Conservation (phyloP, 2,329 filamentous ascomycete species). For the Erysiphe pisi region DNA sequence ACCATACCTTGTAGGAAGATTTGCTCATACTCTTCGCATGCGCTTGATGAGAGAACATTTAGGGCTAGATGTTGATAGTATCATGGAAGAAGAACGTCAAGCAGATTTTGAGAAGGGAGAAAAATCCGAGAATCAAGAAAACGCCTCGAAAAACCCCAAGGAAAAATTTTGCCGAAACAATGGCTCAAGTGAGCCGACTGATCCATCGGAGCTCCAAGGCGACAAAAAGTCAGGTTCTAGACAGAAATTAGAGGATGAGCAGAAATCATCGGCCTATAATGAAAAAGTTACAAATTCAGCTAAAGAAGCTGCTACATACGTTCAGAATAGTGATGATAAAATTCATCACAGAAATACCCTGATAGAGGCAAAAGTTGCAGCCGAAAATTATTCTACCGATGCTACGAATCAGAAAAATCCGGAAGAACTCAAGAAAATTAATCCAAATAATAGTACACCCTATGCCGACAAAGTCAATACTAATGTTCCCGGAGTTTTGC, state of each 20-base stretch:
- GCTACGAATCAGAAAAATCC: slow-evolving; percentile 34
- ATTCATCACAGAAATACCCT: background rate
- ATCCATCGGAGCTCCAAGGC: background rate
- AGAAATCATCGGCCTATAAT: background rate
- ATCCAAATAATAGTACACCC: slow-evolving; percentile 29
- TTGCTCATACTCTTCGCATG: slow-evolving; percentile 84
- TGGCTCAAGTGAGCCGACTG: background rate
- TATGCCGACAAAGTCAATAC: slow-evolving; percentile 33
- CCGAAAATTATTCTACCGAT: background rate
- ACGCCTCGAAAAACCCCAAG: background rate
- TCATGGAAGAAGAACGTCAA: slow-evolving; percentile 64
- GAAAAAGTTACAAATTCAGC: background rate
- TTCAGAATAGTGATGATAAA: background rate
- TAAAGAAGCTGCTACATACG: background rate
- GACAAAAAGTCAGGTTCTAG: background rate
- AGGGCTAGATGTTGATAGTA: slow-evolving; percentile 86
- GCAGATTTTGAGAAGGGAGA: slow-evolving; percentile 45
- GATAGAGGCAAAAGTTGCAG: background rate
- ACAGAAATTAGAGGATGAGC: background rate
- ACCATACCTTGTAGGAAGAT: slow-evolving; percentile 81
- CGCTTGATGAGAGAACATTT: slow-evolving; percentile 94
- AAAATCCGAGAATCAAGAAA: background rate
- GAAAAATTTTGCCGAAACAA: background rate
- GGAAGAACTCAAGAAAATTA: slow-evolving; percentile 42
- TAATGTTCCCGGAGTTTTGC: slow-evolving; percentile 47